Evolutionary conservation across 164 flowering plant species (phyloP).

Genomic region (Stephania yunnanensis): DNA sequence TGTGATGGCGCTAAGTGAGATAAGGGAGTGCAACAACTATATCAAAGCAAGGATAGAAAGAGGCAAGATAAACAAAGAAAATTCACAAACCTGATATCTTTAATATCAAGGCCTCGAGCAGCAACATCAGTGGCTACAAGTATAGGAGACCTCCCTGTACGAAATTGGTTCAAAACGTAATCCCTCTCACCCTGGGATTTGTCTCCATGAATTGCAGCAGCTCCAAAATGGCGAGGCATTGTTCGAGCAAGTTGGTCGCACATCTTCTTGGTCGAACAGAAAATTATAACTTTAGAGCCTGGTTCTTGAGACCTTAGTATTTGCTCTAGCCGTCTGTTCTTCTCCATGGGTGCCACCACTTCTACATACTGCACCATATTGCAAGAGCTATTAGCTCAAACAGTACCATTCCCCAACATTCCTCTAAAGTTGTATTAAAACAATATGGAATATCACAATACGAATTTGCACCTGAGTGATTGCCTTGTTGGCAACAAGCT

Average conservation of each 20-base stretch:
- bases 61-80: neutral
- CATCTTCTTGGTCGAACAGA: slow-evolving; percentile 92
- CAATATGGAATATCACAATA: neutral
- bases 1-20: neutral
- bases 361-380: slow-evolving; percentile 50
- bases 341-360: slow-evolving; percentile 61
- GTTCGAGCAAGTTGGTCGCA: slow-evolving; percentile 77
- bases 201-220: slow-evolving; percentile 93
- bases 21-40: neutral
- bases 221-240: slow-evolving; percentile 63
- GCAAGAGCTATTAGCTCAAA: neutral
- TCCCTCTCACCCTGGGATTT: slow-evolving; percentile 88
- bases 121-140: slow-evolving; percentile 97
- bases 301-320: slow-evolving; percentile 81
- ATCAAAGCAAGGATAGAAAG: neutral
- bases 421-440: neutral
- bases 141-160: slow-evolving; percentile 65
- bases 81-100: slow-evolving; percentile 67
- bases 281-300: slow-evolving; percentile 75
- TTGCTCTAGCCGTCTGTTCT: slow-evolving; percentile 75
- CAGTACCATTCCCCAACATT: neutral
- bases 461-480: slow-evolving; percentile 64
- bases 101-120: slow-evolving; percentile 79
- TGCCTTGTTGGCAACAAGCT: slow-evolving; percentile 89
- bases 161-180: slow-evolving; percentile 64